Base-by-base conservation (phyloP, 2,329 filamentous ascomycete genomes). In the Tolypocladium album region DNA sequence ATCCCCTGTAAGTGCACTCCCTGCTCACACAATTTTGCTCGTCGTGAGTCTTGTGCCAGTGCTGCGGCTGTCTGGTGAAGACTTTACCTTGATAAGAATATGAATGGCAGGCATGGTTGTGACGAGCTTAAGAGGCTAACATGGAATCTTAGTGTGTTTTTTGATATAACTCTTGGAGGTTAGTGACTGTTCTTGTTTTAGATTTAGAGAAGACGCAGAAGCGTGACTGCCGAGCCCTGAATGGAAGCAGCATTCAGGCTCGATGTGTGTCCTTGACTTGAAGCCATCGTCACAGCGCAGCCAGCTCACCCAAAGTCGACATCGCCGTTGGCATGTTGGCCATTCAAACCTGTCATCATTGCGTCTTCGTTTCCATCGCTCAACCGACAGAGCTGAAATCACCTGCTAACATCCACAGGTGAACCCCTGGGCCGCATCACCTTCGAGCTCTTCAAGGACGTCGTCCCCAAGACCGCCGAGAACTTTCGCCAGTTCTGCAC, bases 401-500 rank as follows among this genome's bases (percentile, higher is more conserved):
- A 20, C 17, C 27, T 34, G 11, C 36, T 56, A 4, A 53, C 36
- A 8, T 38, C 13, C 45, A 36, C 39, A 94, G 92, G 92, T 62
- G 90, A 95, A 70, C 87, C 90, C 3, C 83, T 96, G 20, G 92
- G 92, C 64, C 87, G 92, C 61, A 86, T 96, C 69, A 92, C 89
- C 65, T 92, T 96, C 73, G 90, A 97, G 75, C 85, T 99, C 63
- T 97, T 94, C 79, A 86, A 87, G 62, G 83, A 96, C 75, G 80
- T 88, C 27, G 89, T 91, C 0, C 92, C 92, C 64, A 88, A 87
- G 68, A 97, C 94, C 11, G 90, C 92, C 38, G 94, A 97, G 75
- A 97, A 97, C 79, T 97, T 99, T 74, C 89, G 92, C 55, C 91
- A 95, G 71, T 96, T 96, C 77, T 97, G 92, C 77, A 97, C 93